Percentiles rank a stretch among this genome's conserved stretches.
Evolutionary conservation across 2,329 filamentous ascomycete genomes (phyloP).

Genomic region (Fusarium algeriense): DNA sequence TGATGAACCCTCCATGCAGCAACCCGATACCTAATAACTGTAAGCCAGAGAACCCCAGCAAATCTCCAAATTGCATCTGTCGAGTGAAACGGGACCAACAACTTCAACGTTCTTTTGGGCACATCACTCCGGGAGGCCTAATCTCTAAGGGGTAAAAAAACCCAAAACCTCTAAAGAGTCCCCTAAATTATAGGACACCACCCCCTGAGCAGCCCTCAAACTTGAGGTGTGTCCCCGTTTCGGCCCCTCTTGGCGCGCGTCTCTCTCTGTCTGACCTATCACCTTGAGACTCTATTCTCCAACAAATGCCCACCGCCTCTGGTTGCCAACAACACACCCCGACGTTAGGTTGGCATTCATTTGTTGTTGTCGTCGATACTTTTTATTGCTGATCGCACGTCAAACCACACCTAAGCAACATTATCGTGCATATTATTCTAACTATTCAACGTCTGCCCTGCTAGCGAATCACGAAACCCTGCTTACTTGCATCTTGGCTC

Average conservation of each 20-base stretch:
- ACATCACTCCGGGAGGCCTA: conserved; percentile 6
- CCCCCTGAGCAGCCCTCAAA: conserved; percentile 17
- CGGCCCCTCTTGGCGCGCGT: conserved; percentile 39
- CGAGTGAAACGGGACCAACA: conserved; percentile 6
- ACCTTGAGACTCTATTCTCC: conserved; percentile 12
- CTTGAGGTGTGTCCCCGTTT: conserved; percentile 24
- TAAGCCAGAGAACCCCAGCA: background rate
- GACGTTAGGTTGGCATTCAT: conserved; percentile 26
- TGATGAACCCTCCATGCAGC: conserved; percentile 26
- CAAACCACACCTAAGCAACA: conserved; percentile 29
- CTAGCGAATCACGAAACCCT: conserved; percentile 34
- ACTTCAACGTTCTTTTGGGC: conserved; percentile 3
- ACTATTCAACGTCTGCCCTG: conserved; percentile 19
- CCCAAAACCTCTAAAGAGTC: conserved; percentile 20
- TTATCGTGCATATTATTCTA: conserved; percentile 24
- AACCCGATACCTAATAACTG: conserved; percentile 1
- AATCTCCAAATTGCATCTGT: conserved; percentile 26
- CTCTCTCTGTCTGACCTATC: conserved; percentile 41
- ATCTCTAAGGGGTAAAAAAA: conserved; percentile 14
- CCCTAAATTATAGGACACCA: conserved; percentile 33
- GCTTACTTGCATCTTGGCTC: conserved; percentile 34
- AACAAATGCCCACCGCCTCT: conserved; percentile 44
- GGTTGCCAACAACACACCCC: conserved; percentile 30
- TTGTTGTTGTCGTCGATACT: conserved; percentile 38
- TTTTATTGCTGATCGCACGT: conserved; percentile 42